Percentiles rank a stretch among this genome's conserved stretches.
These are phyloP conservation scores for Wallacemonas sp. DNA, from an alignment of 208 protist species.

Conservation along the genomic window DNA sequence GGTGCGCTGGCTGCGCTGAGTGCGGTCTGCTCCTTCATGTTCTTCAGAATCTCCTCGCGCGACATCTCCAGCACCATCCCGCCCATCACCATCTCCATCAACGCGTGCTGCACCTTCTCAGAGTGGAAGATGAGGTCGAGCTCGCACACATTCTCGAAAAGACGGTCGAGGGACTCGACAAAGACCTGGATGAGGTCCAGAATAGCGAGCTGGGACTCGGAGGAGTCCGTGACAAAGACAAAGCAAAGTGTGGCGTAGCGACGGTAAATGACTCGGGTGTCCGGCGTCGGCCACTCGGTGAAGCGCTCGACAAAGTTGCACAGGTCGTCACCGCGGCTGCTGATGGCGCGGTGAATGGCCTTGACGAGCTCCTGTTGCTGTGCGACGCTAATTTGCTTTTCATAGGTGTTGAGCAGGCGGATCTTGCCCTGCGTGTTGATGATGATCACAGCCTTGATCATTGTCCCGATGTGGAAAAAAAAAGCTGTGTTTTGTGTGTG, in stretches of 20 bases:
- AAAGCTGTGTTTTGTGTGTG: conserved; percentile 15
- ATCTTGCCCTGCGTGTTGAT: conserved; percentile 98
- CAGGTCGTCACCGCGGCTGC: conserved; percentile 89
- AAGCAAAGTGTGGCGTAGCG: conserved; percentile 99
- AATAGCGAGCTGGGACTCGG: conserved; percentile 97
- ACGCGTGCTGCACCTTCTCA: conserved; percentile 96
- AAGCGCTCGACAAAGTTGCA: conserved; percentile 98
- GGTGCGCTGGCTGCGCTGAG: conserved; percentile 28
- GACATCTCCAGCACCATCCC: conserved; percentile 98
- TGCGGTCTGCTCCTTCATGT: conserved; percentile 60
- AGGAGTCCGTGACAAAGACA: conserved; percentile 97
- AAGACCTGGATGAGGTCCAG: conserved; percentile 98
- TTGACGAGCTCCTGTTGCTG: conserved; percentile 92
- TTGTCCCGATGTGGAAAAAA: no score
- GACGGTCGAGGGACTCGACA: conserved; percentile 96
- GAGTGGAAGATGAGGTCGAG: conserved; percentile 99
- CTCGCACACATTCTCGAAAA: conserved; percentile 99
- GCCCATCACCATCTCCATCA: conserved; percentile 98
- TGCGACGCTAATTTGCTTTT: conserved; percentile 67
- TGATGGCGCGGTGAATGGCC: conserved; percentile 91
- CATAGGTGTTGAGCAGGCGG: conserved; percentile 96
- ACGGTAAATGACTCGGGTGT: conserved; percentile 96
- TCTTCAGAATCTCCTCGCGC: conserved; percentile 85
- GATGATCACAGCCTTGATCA: conserved; percentile 97
- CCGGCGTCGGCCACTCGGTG: conserved; percentile 89